Evolutionary conservation across 1,139 yeast species (phyloP).

Genomic region (Suhomyces coccinellae): DNA sequence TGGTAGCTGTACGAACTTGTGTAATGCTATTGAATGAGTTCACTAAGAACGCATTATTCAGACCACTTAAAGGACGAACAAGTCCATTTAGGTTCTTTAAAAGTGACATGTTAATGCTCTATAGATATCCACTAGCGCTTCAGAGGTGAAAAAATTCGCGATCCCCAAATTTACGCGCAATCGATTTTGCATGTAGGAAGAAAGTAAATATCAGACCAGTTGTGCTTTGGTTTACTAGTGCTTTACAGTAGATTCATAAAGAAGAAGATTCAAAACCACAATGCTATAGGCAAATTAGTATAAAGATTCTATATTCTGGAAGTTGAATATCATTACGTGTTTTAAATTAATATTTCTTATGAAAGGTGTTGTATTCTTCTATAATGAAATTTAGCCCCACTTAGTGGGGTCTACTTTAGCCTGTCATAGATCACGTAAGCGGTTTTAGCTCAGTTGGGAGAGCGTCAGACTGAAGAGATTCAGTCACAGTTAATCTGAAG

Average conservation of each 20-base stretch:
- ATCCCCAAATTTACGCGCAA: slow-evolving; percentile 9
- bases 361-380: too few species aligned
- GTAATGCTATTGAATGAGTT: slow-evolving; percentile 16
- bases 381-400: too few species aligned
- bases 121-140: not conserved
- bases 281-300: not conserved
- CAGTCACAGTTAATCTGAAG: slow-evolving; percentile 48
- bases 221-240: not conserved
- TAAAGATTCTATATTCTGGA: not conserved
- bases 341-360: too few species aligned
- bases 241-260: not conserved
- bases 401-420: too few species aligned
- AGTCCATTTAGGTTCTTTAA: slow-evolving; percentile 8
- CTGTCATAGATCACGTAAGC: slow-evolving; percentile 12
- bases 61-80: slow-evolving; percentile 7
- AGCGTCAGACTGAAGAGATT: slow-evolving; percentile 80
- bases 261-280: not conserved
- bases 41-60: slow-evolving; percentile 17
- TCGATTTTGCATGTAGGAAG: not conserved
- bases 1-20: slow-evolving; percentile 87
- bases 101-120: slow-evolving; percentile 5
- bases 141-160: slow-evolving; percentile 6
- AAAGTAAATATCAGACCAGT: not conserved
- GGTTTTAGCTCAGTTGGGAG: slow-evolving; percentile 82
- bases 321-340: slow-evolving; percentile 20